Percentiles rank a stretch among this genome's conserved stretches.
phyloP scores from a whole-genome alignment of 306 rosid genomes.

The Pyrus bretschneideri region DNA sequence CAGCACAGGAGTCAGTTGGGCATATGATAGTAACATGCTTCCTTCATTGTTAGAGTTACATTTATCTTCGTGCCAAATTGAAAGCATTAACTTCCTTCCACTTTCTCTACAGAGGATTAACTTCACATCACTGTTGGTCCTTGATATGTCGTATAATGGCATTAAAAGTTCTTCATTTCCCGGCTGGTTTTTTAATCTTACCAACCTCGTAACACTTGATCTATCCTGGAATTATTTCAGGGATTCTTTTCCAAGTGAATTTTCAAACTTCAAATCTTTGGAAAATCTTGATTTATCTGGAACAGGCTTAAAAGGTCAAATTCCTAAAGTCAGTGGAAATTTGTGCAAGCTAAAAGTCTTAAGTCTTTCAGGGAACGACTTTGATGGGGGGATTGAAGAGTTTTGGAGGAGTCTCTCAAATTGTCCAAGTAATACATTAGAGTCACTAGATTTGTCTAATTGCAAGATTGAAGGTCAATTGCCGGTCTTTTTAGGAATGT shows the following conservation, averaged over 20 bases:
- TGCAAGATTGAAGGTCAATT: background rate
- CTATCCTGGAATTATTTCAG: too few relatives aligned
- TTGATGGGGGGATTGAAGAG: background rate
- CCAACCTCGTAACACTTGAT: conserved; percentile 25
- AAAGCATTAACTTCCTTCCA: too few relatives aligned
- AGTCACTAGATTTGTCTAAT: background rate
- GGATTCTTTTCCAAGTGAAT: background rate
- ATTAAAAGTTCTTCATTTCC: background rate
- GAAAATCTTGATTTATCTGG: background rate
- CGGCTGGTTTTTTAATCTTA: too few relatives aligned
- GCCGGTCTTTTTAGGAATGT: background rate
- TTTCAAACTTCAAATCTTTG: background rate
- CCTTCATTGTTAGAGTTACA: too few relatives aligned
- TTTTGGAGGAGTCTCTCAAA: background rate
- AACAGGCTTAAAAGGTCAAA: background rate
- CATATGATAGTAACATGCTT: too few relatives aligned
- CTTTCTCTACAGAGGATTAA: background rate
- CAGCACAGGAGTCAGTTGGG: too few relatives aligned
- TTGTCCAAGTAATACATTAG: conserved; percentile 7
- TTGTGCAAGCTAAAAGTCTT: background rate
- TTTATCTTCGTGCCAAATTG: too few relatives aligned
- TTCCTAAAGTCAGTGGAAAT: background rate
- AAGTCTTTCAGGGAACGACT: background rate
- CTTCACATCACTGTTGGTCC: background rate
- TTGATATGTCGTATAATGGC: background rate